phyloP scores from a whole-genome alignment of 2,329 filamentous ascomycete species.

The Grosmannia clavigera region DNA sequence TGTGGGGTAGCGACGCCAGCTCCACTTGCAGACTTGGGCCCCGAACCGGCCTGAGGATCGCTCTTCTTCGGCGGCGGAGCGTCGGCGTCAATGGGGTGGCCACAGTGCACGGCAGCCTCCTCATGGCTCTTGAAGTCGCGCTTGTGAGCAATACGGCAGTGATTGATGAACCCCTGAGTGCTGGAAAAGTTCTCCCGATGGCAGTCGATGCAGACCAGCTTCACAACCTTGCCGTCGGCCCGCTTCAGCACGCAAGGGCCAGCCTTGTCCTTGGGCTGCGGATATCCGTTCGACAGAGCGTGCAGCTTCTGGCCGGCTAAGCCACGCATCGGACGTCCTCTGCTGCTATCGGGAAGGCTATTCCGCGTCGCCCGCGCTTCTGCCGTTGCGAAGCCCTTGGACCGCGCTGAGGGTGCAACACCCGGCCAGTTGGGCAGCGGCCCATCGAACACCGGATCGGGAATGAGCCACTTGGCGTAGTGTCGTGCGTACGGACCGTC shows the following conservation, averaged over 20 bases:
- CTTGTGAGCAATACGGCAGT: constrained; percentile 91
- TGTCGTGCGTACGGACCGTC: constrained; percentile 91
- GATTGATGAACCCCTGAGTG: constrained; percentile 98
- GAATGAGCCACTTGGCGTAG: constrained; percentile 90
- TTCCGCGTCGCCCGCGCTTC: constrained; percentile 75
- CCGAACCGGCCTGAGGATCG: background rate
- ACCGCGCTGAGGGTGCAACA: constrained; percentile 23
- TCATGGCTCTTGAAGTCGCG: constrained; percentile 93
- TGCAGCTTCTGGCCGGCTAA: constrained; percentile 51
- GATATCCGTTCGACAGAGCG: constrained; percentile 56
- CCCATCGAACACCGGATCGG: constrained; percentile 76
- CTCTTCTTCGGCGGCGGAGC: constrained; percentile 28
- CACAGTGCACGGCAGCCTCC: constrained; percentile 78
- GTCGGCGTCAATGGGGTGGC: constrained; percentile 65
- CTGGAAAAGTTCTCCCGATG: constrained; percentile 85
- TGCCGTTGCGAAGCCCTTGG: constrained; percentile 31
- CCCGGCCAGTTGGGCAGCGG: constrained; percentile 34
- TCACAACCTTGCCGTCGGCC: constrained; percentile 74
- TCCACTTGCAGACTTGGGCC: background rate
- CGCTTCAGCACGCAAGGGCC: constrained; percentile 77
- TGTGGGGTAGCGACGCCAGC: background rate
- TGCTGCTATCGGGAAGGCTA: constrained; percentile 50
- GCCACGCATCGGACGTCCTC: constrained; percentile 36
- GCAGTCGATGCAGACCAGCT: constrained; percentile 82
- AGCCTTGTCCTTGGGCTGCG: constrained; percentile 65